Percentiles rank a stretch among this genome's conserved stretches.
These are phyloP conservation scores for Trichoderma koningiopsis DNA, from an alignment of 2,329 filamentous ascomycete species.

Conservation along the genomic window DNA sequence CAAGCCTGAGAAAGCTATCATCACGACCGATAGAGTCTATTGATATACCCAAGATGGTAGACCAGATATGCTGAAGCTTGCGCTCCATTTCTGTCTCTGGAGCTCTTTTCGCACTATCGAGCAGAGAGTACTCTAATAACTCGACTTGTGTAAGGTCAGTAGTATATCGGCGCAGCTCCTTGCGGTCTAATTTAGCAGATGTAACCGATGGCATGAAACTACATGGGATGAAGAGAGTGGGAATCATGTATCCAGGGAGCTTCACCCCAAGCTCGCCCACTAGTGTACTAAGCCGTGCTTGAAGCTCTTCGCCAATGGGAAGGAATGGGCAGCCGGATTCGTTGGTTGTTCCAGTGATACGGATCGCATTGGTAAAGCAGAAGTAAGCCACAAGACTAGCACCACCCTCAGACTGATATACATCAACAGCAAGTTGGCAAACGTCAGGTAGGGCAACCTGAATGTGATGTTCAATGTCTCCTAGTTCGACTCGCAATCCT, in stretches of 20 bases:
- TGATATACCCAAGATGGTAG: neutral
- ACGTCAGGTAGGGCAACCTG: neutral
- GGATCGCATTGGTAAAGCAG: constrained; percentile 14
- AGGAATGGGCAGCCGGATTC: constrained; percentile 19
- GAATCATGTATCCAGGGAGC: constrained; percentile 18
- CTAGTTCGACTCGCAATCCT: constrained; percentile 17
- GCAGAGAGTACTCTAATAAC: neutral
- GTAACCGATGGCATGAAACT: constrained; percentile 16
- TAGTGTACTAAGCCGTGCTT: constrained; percentile 16
- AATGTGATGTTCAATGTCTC: constrained; percentile 22
- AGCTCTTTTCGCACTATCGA: neutral
- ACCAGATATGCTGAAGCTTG: constrained; percentile 23
- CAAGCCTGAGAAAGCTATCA: constrained; percentile 34
- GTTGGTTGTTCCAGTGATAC: neutral
- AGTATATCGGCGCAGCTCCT: neutral
- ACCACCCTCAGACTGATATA: neutral
- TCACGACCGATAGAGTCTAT: constrained; percentile 35
- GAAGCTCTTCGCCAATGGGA: constrained; percentile 2
- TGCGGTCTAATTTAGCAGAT: constrained; percentile 15
- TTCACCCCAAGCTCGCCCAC: neutral
- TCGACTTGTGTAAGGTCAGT: neutral
- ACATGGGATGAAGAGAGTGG: constrained; percentile 6
- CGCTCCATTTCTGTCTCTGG: constrained; percentile 22
- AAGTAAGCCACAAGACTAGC: constrained; percentile 12
- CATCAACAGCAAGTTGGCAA: constrained; percentile 14